Evolutionary conservation across 139 green algal genomes (phyloP).

Genomic region (Raphidocelis subcapitata): DNA sequence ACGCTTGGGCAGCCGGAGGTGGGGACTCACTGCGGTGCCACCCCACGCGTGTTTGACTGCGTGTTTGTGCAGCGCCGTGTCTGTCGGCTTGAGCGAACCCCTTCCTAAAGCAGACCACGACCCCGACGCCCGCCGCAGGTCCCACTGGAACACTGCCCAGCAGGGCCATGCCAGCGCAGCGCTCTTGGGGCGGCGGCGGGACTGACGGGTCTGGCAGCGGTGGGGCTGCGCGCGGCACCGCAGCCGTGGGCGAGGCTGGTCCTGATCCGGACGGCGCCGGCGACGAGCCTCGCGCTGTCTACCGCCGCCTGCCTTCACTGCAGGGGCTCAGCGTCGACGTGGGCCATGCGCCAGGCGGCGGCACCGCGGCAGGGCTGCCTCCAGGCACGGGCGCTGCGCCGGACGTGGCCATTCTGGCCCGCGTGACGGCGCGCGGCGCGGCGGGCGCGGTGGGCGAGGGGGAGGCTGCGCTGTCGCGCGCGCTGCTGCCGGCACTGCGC

Average conservation of each 20-base stretch:
- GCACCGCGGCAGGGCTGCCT: no score
- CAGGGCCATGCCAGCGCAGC: no score
- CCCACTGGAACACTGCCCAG: no score
- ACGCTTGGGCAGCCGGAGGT: background rate
- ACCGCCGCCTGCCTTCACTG: constrained; percentile 19
- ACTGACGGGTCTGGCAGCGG: no score
- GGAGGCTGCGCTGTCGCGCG: background rate
- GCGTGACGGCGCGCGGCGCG: background rate
- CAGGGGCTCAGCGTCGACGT: constrained; percentile 5
- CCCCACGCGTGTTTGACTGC: background rate
- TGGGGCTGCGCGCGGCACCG: no score
- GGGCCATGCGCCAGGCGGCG: background rate
- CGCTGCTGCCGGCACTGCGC: background rate
- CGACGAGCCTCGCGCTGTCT: constrained; percentile 1
- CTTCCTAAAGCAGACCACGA: no score
- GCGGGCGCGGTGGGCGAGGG: background rate
- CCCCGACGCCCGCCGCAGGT: no score
- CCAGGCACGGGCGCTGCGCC: background rate
- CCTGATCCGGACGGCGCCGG: no score
- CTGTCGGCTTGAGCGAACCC: no score
- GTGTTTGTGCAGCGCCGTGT: no score
- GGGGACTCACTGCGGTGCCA: background rate
- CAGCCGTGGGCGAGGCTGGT: no score
- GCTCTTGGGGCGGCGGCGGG: no score
- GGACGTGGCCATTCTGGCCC: constrained; percentile 10